Conservation (phyloP, 2,329 filamentous ascomycete genomes). For the Didymella pinodella region DNA sequence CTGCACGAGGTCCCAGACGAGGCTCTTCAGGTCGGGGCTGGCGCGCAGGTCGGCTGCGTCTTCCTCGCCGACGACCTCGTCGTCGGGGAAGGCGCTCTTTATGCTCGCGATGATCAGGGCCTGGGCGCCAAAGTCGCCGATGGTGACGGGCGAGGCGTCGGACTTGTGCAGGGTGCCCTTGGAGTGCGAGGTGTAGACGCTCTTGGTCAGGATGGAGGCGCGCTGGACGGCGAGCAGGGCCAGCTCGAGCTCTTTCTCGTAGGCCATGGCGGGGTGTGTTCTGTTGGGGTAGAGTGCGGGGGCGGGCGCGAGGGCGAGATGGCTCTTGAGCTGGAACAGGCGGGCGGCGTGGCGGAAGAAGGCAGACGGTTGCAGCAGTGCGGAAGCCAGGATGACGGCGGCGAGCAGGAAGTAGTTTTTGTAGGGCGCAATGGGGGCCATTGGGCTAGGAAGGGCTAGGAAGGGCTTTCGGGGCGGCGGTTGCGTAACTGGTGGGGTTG, state of each 20-base stretch:
- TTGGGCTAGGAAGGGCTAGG: slow-evolving; percentile 7
- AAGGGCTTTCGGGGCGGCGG: slow-evolving; percentile 4
- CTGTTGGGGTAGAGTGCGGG: slow-evolving; percentile 23
- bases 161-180: slow-evolving; percentile 95
- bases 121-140: slow-evolving; percentile 97
- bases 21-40: slow-evolving; percentile 72
- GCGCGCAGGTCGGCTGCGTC: slow-evolving; percentile 82
- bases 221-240: slow-evolving; percentile 90
- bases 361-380: slow-evolving; percentile 38
- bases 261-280: slow-evolving; percentile 55
- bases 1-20: slow-evolving; percentile 86
- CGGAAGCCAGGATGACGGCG: slow-evolving; percentile 45
- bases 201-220: slow-evolving; percentile 76
- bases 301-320: slow-evolving; percentile 39
- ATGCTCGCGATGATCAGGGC: slow-evolving; percentile 93
- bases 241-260: slow-evolving; percentile 79
- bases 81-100: slow-evolving; percentile 85
- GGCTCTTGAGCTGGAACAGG: slow-evolving; percentile 42
- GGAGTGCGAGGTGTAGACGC: slow-evolving; percentile 84
- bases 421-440: slow-evolving; percentile 38
- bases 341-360: slow-evolving; percentile 41
- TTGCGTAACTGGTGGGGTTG: slow-evolving; percentile 22
- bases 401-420: slow-evolving; percentile 44
- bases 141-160: slow-evolving; percentile 95
- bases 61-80: slow-evolving; percentile 94